A percentile compares a stretch with the other conserved stretches of the same genome.
Evolutionary conservation across 805 yeast species (phyloP).

Genomic region (Phaffomyces opuntiae): DNA sequence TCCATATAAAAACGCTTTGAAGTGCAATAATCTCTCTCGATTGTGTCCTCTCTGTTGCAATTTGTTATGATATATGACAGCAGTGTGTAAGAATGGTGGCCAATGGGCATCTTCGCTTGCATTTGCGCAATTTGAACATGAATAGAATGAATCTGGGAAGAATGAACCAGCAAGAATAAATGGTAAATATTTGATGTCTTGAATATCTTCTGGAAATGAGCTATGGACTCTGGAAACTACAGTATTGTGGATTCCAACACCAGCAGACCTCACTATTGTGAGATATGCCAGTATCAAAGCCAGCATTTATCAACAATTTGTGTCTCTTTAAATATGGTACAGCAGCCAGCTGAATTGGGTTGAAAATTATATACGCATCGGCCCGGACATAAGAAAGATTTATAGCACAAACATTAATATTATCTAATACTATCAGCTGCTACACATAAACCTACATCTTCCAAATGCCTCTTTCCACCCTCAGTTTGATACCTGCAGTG

Average conservation of each 20-base stretch:
- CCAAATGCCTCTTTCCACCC: conserved; percentile 1
- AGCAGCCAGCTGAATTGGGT: too few species aligned
- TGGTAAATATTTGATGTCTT: conserved; percentile 16
- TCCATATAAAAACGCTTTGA: conserved; percentile 54
- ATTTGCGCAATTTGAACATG: conserved; percentile 40
- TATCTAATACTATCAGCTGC: background rate
- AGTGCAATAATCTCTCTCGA: conserved; percentile 21
- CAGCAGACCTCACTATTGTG: background rate
- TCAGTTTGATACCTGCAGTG: conserved; percentile 4
- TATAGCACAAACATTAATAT: background rate
- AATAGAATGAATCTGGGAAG: conserved; percentile 63
- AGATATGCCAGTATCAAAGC: too few species aligned
- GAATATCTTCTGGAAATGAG: conserved; percentile 29
- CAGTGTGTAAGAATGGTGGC: conserved; percentile 53
- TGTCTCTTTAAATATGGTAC: too few species aligned
- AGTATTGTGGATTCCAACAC: conserved; percentile 26
- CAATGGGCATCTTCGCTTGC: conserved; percentile 62
- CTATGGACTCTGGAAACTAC: conserved; percentile 27
- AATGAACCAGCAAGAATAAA: conserved; percentile 54
- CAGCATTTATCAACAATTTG: background rate
- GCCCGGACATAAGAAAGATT: too few species aligned
- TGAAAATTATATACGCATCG: too few species aligned
- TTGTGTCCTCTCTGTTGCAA: conserved; percentile 10
- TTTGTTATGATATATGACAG: conserved; percentile 32
- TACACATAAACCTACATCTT: background rate